These are phyloP conservation scores for Odonthalia washingtoniensis DNA, from an alignment of 31 red algal species.

Conservation along the genomic window DNA sequence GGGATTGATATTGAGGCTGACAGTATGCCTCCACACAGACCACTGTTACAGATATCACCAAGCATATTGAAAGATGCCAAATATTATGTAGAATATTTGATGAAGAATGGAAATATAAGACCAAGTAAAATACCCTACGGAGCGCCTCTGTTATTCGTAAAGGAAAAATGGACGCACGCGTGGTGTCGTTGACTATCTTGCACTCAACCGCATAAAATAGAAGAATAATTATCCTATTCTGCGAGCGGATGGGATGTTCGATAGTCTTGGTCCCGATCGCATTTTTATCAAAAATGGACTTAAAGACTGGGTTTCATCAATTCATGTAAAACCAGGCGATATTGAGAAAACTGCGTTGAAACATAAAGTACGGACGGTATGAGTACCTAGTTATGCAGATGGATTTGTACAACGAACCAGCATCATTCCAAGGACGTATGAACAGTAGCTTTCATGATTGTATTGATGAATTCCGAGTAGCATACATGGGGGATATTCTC, in stretches of 20 bases:
- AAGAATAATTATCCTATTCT: not conserved
- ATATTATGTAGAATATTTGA: too few relatives aligned
- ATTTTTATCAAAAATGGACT: slow-evolving; percentile 2
- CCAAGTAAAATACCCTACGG: too few relatives aligned
- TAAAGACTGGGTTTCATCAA: too few relatives aligned
- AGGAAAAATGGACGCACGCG: slow-evolving; percentile 24
- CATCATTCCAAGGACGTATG: not conserved
- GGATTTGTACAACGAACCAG: not conserved
- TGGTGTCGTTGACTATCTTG: slow-evolving; percentile 1
- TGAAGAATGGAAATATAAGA: too few relatives aligned
- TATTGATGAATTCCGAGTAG: too few relatives aligned
- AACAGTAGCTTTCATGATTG: slow-evolving; percentile 20
- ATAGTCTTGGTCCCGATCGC: not conserved
- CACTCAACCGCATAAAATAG: slow-evolving; percentile 9
- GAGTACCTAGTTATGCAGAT: slow-evolving; percentile 21
- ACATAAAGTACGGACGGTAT: slow-evolving; percentile 17
- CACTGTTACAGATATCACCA: too few relatives aligned
- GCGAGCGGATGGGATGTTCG: slow-evolving; percentile 30
- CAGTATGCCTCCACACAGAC: too few relatives aligned
- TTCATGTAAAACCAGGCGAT: slow-evolving; percentile 6
- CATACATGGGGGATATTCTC: not conserved
- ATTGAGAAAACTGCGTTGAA: slow-evolving; percentile 3
- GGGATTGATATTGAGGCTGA: too few relatives aligned
- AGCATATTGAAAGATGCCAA: too few relatives aligned
- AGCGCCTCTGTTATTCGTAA: too few relatives aligned